Conservation (phyloP, 2,329 filamentous ascomycete species). For the Rutstroemia sp. region DNA sequence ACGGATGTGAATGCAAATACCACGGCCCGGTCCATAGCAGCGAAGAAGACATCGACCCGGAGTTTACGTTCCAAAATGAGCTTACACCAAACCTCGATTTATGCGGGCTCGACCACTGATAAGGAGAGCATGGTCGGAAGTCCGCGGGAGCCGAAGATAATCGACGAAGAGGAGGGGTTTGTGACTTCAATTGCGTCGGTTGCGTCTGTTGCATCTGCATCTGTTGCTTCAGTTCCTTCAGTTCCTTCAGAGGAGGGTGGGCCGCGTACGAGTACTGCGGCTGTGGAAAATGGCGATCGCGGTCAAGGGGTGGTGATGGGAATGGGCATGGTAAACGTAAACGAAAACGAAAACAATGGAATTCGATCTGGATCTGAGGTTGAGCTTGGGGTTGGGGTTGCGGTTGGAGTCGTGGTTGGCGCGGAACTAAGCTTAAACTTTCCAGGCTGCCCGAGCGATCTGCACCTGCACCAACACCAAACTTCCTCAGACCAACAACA, state of each 20-base stretch:
- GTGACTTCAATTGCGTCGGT: not conserved
- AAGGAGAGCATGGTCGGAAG: not conserved
- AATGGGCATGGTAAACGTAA: not conserved
- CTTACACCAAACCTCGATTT: not conserved
- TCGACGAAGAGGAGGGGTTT: not conserved
- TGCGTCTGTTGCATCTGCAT: not conserved
- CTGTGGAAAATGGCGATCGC: not conserved
- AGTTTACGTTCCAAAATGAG: slow-evolving; percentile 1
- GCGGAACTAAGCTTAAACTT: slow-evolving; percentile 8
- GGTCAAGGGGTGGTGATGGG: not conserved
- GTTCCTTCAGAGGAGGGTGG: not conserved
- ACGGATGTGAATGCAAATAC: not conserved
- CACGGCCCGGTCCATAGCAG: not conserved
- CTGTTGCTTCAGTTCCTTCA: not conserved
- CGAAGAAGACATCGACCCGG: not conserved
- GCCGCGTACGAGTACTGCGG: too few relatives aligned
- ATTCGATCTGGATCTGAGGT: not conserved
- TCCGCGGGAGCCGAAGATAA: not conserved
- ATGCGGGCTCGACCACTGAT: slow-evolving; percentile 2
- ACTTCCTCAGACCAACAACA: slow-evolving; percentile 9
- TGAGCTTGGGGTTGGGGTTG: too few relatives aligned
- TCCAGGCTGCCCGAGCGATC: slow-evolving; percentile 12
- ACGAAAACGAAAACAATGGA: not conserved
- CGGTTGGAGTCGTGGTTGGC: not conserved
- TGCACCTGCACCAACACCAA: slow-evolving; percentile 10